Evolutionary conservation across 2,329 filamentous ascomycete species (phyloP), one percentile per base, ranked within the genome.

Genomic region (Diaporthe sp.): DNA sequence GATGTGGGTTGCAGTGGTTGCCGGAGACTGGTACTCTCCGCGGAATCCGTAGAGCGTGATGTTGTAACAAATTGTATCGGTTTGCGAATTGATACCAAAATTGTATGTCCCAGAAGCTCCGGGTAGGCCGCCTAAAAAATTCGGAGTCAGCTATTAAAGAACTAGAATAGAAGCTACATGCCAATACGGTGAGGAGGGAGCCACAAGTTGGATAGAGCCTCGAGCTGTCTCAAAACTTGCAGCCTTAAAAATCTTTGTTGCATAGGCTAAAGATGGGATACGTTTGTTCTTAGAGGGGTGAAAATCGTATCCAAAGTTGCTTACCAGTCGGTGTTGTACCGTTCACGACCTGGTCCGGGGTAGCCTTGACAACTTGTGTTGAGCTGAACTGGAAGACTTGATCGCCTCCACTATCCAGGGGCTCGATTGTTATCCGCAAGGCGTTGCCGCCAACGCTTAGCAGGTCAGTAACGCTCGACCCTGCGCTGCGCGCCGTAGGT

Each of bases 1-100:
- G 75, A 89, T 83, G 78, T 89, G 87, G 5, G 87, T 88, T 59
- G 87, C 85, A 9, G 86, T 88, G 7, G 78, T 73, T 32, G 87
- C 87, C 1, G 84, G 81, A 2, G 85, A 87, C 65, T 80, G 77
- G 78, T 88, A 88, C 6, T 81, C 79, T 70, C 87, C 87, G 13
- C 80, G 81, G 53, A 88, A 84, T 76, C 82, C 83, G 70, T 82
- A 80, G 50, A 89, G 82, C n/a, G 82, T 85, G 78, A 88, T 89
- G 80, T 88, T 84, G 47, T 78, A 81, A 77, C 80, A 81, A 50
- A 81, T 81, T 3, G 76, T 79, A 42, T 82, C 76, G 27, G 74
- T 70, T 1, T 81, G 78, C 72, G 81, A 79, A 79, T 88, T 88
- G 80, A 89, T 83, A 70, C 85, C 86, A 76, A 85, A 86, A 77